Conservation (phyloP, 139 green algal genomes). For the Tetradesmus lagerheimii region DNA sequence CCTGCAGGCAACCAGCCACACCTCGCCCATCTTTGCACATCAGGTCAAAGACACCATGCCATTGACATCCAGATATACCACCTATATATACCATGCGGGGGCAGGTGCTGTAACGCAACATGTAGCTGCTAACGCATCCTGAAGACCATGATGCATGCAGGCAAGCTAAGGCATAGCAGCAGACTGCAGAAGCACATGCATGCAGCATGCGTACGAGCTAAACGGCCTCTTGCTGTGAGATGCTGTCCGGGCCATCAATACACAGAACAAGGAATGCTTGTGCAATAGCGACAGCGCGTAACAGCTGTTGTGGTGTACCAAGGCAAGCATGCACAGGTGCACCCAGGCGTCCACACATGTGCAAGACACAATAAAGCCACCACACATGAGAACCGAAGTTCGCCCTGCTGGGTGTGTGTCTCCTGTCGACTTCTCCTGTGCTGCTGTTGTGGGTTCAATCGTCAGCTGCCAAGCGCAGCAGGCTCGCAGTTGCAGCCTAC, state of each 20-base stretch:
- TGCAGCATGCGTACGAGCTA: not conserved
- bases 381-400: not conserved
- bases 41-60: too few species aligned
- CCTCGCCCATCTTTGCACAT: too few species aligned
- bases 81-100: not conserved
- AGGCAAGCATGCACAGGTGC: not conserved
- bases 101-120: not conserved
- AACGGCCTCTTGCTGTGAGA: not conserved
- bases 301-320: not conserved
- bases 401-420: not conserved
- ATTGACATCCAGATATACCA: not conserved
- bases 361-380: not conserved
- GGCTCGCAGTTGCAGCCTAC: constrained; percentile 1
- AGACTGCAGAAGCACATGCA: too few species aligned
- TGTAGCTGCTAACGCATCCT: not conserved
- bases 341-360: not conserved
- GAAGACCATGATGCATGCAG: not conserved
- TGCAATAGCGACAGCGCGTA: not conserved
- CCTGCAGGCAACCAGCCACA: too few species aligned
- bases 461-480: not conserved
- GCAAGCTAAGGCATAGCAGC: not conserved
- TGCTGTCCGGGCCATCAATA: not conserved
- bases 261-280: not conserved
- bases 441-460: not conserved
- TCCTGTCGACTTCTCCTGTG: not conserved